Evolutionary conservation across 805 yeast species (phyloP).

Genomic region (Kregervanrija fluxuum): DNA sequence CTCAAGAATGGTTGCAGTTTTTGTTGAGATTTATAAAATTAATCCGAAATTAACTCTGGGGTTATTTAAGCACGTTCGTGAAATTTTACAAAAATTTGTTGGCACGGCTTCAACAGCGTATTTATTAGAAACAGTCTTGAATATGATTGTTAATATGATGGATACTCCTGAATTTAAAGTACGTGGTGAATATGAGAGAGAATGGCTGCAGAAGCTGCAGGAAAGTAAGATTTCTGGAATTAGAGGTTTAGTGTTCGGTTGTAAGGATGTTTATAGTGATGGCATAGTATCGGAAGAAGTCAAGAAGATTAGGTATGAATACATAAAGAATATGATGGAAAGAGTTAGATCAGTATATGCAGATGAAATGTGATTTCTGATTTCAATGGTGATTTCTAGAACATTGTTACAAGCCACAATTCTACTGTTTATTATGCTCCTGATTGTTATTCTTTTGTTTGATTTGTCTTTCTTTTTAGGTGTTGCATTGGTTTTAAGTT

Average conservation of each 20-base stretch:
- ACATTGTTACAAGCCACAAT: too few species aligned
- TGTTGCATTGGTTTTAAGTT: too few species aligned
- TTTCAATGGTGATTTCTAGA: not conserved
- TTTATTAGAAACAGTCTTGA: conserved; percentile 18
- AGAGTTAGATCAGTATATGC: conserved; percentile 14
- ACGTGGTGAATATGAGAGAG: conserved; percentile 12
- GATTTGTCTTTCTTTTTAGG: too few species aligned
- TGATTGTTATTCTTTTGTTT: too few species aligned
- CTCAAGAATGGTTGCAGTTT: conserved; percentile 19
- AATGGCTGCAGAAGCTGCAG: not conserved
- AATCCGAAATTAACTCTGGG: conserved; percentile 15
- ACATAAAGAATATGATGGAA: conserved; percentile 9
- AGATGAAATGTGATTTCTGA: conserved; percentile 11
- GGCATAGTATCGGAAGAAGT: not conserved
- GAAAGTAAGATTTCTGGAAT: conserved; percentile 3
- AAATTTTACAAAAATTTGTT: conserved; percentile 17
- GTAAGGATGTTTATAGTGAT: not conserved
- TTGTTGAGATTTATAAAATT: conserved; percentile 6
- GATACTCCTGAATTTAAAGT: conserved; percentile 24
- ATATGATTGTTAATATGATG: conserved; percentile 22
- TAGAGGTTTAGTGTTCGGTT: not conserved
- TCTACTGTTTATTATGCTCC: too few species aligned
- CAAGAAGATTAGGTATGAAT: not conserved
- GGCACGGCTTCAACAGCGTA: conserved; percentile 17
- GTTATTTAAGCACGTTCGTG: conserved; percentile 12